phyloP scores from a whole-genome alignment of 1,139 yeast genomes.

The Blastobotrys raffinosifermentans region DNA sequence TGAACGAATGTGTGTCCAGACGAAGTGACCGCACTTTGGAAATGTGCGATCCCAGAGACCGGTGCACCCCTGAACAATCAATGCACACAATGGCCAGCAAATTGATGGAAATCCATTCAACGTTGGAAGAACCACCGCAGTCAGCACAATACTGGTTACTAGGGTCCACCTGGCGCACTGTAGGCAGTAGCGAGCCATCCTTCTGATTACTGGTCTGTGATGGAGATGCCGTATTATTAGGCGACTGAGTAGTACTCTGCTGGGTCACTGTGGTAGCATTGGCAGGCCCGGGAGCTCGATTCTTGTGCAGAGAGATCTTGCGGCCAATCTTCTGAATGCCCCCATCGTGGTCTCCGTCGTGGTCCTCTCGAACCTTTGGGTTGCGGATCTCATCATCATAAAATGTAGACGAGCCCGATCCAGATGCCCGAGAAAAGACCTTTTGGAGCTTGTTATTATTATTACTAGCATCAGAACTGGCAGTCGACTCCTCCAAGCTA shows the following conservation, averaged over 20 bases:
- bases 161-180: conserved; percentile 34
- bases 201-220: neutral
- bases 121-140: conserved; percentile 58
- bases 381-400: conserved; percentile 2
- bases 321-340: neutral
- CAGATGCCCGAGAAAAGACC: conserved; percentile 6
- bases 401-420: neutral
- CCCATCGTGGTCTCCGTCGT: conserved; percentile 2
- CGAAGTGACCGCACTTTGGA: conserved; percentile 77
- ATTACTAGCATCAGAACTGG: neutral
- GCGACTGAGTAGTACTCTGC: neutral
- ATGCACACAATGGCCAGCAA: conserved; percentile 69
- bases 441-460: conserved; percentile 3
- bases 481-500: conserved; percentile 21
- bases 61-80: conserved; percentile 72
- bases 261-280: neutral
- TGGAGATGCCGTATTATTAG: too few species aligned
- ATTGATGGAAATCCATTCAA: conserved; percentile 87
- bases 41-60: conserved; percentile 66
- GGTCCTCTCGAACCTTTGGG: neutral
- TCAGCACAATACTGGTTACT: conserved; percentile 71
- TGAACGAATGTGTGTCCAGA: conserved; percentile 65
- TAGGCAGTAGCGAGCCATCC: conserved; percentile 11
- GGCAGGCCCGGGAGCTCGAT: neutral
- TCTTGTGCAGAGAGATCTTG: conserved; percentile 7